These are phyloP conservation scores for Hemisphaericaspora lyxosophila DNA, from an alignment of 1,139 yeast species.

Conservation along the genomic window DNA sequence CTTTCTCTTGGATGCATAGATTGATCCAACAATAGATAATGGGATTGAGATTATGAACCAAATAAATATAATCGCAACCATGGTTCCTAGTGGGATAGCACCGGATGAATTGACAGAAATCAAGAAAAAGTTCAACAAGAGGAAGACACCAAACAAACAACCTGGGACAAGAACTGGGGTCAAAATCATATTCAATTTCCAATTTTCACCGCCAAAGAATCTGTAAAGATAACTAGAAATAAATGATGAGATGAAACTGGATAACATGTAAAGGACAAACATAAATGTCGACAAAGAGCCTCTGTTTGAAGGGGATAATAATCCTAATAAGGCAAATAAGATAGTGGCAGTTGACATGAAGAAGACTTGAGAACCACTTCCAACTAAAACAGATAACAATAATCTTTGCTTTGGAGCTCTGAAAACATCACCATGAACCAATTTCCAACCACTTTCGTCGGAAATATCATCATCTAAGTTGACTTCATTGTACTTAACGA, in stretches of 20 bases:
- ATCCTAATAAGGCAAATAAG: conserved; percentile 81
- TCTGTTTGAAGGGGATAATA: conserved; percentile 90
- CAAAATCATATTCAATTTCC: conserved; percentile 81
- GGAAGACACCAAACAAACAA: conserved; percentile 57
- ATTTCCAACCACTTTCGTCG: conserved; percentile 97
- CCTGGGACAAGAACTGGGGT: conserved; percentile 90
- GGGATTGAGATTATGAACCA: conserved; percentile 92
- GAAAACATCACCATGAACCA: conserved; percentile 93
- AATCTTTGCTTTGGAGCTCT: conserved; percentile 75
- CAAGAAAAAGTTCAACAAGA: conserved; percentile 79
- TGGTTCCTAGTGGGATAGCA: conserved; percentile 90
- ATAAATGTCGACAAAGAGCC: conserved; percentile 90
- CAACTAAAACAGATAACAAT: conserved; percentile 76
- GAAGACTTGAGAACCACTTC: conserved; percentile 85
- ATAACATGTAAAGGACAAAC: conserved; percentile 77
- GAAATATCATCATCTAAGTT: conserved; percentile 84
- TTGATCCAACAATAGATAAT: conserved; percentile 74
- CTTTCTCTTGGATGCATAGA: conserved; percentile 69
- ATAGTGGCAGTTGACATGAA: conserved; percentile 75
- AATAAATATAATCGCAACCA: conserved; percentile 74
- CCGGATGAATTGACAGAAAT: conserved; percentile 83
- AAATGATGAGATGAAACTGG: conserved; percentile 80
- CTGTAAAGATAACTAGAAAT: conserved; percentile 84
- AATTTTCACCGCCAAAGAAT: conserved; percentile 86
- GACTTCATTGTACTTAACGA: conserved; percentile 83